Evolutionary conservation across 2,329 filamentous ascomycete genomes (phyloP).

Genomic region (Sporothrix pallida): DNA sequence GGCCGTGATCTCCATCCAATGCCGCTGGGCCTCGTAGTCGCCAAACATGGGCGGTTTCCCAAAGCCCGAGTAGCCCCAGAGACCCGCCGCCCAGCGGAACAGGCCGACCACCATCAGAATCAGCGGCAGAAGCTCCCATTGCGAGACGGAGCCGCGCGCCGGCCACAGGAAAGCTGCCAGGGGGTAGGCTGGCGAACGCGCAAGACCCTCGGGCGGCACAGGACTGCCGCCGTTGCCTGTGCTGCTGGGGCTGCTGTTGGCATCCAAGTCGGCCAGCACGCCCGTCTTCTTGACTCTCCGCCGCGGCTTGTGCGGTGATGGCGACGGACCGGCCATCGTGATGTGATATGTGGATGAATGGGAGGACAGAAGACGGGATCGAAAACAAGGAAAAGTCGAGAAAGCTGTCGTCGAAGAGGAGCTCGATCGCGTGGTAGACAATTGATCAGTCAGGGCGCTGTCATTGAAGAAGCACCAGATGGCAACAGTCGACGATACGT

Average conservation of each 20-base stretch:
- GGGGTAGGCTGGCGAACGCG: slow-evolving; percentile 77
- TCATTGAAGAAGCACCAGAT: background rate
- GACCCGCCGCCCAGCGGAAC: slow-evolving; percentile 88
- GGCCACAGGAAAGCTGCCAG: slow-evolving; percentile 95
- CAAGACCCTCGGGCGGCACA: slow-evolving; percentile 50
- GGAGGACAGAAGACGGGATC: background rate
- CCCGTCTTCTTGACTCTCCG: slow-evolving; percentile 59
- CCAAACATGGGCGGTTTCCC: slow-evolving; percentile 87
- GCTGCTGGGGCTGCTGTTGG: slow-evolving; percentile 27
- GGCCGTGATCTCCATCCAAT: slow-evolving; percentile 98
- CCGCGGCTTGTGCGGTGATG: slow-evolving; percentile 64
- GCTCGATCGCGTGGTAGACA: background rate
- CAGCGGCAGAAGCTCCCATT: slow-evolving; percentile 90
- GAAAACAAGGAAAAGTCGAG: background rate
- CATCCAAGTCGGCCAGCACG: slow-evolving; percentile 27
- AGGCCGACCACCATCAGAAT: slow-evolving; percentile 89
- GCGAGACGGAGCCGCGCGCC: slow-evolving; percentile 78
- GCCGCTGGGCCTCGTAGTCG: slow-evolving; percentile 95
- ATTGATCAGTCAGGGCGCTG: background rate
- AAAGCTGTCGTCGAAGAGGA: background rate
- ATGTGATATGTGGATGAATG: background rate
- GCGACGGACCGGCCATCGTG: slow-evolving; percentile 56
- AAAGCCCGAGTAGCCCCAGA: slow-evolving; percentile 93
- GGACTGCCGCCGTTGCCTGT: background rate
- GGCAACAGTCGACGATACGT: background rate